Evolutionary conservation across 306 rosid genomes (phyloP).

Genomic region (Cicer arietinum): DNA sequence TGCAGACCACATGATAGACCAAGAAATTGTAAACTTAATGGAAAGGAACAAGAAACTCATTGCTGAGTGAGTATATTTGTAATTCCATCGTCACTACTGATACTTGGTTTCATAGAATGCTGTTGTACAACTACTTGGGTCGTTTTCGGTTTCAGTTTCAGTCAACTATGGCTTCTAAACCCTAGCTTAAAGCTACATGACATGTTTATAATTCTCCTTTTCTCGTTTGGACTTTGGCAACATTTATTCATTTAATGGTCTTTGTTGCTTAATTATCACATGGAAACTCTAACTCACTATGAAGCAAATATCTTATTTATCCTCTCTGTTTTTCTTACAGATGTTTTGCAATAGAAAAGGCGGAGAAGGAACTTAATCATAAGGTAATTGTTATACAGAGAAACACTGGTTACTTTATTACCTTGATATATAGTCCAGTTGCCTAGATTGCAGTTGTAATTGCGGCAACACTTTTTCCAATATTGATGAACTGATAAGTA

Average conservation of each 20-base stretch:
- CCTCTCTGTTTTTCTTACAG: constrained; percentile 49
- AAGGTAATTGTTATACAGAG: constrained; percentile 59
- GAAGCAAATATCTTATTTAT: constrained; percentile 32
- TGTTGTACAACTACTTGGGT: constrained; percentile 14
- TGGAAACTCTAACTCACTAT: neutral
- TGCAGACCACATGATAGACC: constrained; percentile 47
- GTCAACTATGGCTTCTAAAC: constrained; percentile 4
- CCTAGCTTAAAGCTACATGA: constrained; percentile 22
- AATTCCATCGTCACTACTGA: constrained; percentile 22
- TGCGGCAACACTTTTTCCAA: neutral
- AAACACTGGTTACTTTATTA: constrained; percentile 27
- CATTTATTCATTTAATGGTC: constrained; percentile 32
- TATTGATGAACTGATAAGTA: neutral
- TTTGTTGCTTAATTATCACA: constrained; percentile 32
- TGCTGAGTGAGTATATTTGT: constrained; percentile 60
- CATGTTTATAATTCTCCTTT: constrained; percentile 11
- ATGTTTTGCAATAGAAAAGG: constrained; percentile 60
- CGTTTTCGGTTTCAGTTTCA: constrained; percentile 15
- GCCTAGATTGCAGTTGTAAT: neutral
- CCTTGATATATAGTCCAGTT: constrained; percentile 9
- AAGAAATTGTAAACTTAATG: constrained; percentile 49
- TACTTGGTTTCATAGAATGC: constrained; percentile 21
- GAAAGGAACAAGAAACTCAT: constrained; percentile 58
- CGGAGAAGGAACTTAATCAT: constrained; percentile 57
- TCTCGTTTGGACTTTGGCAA: constrained; percentile 34